Evolutionary conservation across 352 stramenopile species (phyloP).

Genomic region (Phytophthora tentaculata): DNA sequence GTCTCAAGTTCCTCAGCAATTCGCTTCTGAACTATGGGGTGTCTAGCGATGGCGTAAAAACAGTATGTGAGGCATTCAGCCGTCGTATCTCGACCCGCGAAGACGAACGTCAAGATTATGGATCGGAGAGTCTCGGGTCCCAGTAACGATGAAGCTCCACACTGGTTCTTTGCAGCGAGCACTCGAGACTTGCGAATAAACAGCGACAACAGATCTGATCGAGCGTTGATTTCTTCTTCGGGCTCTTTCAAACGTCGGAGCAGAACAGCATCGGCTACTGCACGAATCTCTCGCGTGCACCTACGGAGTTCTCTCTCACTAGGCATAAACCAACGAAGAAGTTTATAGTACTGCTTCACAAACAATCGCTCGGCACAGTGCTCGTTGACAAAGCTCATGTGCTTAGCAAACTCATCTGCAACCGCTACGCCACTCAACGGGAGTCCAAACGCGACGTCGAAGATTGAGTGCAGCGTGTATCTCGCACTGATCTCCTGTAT

Average conservation of each 20-base stretch:
- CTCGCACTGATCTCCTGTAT: slow-evolving; percentile 58
- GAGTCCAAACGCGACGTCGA: slow-evolving; percentile 65
- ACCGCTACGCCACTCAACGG: slow-evolving; percentile 42
- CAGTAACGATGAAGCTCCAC: slow-evolving; percentile 16
- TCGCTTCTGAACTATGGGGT: slow-evolving; percentile 63
- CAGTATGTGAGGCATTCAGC: slow-evolving; percentile 76
- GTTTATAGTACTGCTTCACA: slow-evolving; percentile 72
- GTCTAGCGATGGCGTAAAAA: slow-evolving; percentile 71
- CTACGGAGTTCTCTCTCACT: slow-evolving; percentile 54
- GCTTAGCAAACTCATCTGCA: slow-evolving; percentile 39
- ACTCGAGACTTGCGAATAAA: slow-evolving; percentile 64
- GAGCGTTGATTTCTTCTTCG: slow-evolving; percentile 29
- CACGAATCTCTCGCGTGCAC: slow-evolving; percentile 32
- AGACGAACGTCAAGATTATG: slow-evolving; percentile 82
- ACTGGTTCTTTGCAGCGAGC: slow-evolving; percentile 16
- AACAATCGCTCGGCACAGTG: slow-evolving; percentile 65
- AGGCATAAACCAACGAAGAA: slow-evolving; percentile 62
- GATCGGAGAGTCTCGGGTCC: slow-evolving; percentile 52
- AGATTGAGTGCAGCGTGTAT: slow-evolving; percentile 66
- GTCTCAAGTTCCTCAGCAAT: slow-evolving; percentile 59
- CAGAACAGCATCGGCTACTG: slow-evolving; percentile 60
- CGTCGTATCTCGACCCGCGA: slow-evolving; percentile 87
- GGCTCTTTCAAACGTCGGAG: slow-evolving; percentile 44
- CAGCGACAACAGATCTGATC: slow-evolving; percentile 58
- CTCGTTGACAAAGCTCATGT: slow-evolving; percentile 65